Conservation (phyloP, 2,329 filamentous ascomycete genomes). For the Cladophialophora psammophila region DNA sequence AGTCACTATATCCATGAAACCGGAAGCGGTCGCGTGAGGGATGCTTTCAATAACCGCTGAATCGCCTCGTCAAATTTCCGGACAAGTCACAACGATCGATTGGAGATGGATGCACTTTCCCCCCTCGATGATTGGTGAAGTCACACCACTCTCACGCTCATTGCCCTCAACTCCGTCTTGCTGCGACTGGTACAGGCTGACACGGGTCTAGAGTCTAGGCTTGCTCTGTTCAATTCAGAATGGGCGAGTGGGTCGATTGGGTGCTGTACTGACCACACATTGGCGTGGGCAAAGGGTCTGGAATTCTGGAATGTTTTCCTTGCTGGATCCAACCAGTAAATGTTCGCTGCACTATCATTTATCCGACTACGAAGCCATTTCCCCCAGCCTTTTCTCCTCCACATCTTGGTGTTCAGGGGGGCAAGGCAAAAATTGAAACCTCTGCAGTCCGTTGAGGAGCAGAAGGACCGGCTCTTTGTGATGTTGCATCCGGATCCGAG, state of each 20-base stretch:
- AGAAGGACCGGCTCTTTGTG: background rate
- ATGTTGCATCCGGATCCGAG: constrained; percentile 23
- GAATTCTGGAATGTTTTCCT: background rate
- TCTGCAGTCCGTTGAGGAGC: background rate
- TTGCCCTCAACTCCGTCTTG: background rate
- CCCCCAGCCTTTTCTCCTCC: background rate
- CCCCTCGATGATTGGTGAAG: background rate
- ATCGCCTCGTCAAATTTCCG: background rate
- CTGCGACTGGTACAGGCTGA: background rate
- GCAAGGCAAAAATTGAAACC: background rate
- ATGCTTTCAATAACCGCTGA: constrained; percentile 2
- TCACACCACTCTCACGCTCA: background rate
- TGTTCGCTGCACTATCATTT: background rate
- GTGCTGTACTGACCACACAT: background rate
- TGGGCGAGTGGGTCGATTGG: background rate
- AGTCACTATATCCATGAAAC: constrained; percentile 15
- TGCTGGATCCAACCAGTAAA: background rate
- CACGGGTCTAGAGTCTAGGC: background rate
- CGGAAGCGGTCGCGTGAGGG: background rate
- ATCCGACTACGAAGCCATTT: background rate
- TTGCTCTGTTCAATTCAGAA: background rate
- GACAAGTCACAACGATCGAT: background rate
- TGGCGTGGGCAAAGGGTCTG: background rate
- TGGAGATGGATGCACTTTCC: no score
- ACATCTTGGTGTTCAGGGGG: background rate